Evolutionary conservation across 1,284 basidiomycete species (phyloP).

Genomic region (Gymnopus androsaceus): DNA sequence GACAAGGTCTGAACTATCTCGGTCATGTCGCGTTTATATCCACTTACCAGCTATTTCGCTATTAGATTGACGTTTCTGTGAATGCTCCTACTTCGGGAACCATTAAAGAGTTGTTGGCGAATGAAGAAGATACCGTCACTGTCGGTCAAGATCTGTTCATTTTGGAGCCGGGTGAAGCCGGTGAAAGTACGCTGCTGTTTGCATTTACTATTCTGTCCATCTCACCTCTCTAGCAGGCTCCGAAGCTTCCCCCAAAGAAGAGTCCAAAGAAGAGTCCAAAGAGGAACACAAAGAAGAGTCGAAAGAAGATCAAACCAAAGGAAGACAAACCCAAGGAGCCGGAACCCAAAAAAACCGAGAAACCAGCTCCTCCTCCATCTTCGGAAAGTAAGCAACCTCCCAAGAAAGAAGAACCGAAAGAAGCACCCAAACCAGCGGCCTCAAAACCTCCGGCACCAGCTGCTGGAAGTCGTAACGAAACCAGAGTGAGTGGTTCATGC

Average conservation of each 20-base stretch:
- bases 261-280: conserved; percentile 32
- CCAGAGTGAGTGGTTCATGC: conserved; percentile 57
- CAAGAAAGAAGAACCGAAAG: conserved; percentile 39
- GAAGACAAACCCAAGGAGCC: conserved; percentile 19
- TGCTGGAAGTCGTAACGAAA: conserved; percentile 77
- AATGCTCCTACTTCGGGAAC: conserved; percentile 91
- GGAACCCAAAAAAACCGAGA: conserved; percentile 27
- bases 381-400: conserved; percentile 27
- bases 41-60: background rate
- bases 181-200: conserved; percentile 41
- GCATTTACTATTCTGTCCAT: conserved; percentile 5
- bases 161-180: conserved; percentile 83
- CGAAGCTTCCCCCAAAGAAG: conserved; percentile 36
- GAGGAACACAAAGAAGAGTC: conserved; percentile 24
- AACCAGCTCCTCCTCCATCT: conserved; percentile 25
- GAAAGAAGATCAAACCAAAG: conserved; percentile 45
- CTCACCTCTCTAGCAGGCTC: background rate
- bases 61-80: conserved; percentile 94
- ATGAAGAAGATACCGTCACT: conserved; percentile 92
- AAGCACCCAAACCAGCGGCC: conserved; percentile 28
- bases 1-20: conserved; percentile 75
- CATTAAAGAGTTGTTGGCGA: conserved; percentile 85
- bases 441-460: conserved; percentile 36
- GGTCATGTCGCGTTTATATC: background rate
- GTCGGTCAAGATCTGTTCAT: conserved; percentile 96